These are phyloP conservation scores for Exophiala lecanii-corni DNA, from an alignment of 2,329 filamentous ascomycete species.

Conservation along the genomic window DNA sequence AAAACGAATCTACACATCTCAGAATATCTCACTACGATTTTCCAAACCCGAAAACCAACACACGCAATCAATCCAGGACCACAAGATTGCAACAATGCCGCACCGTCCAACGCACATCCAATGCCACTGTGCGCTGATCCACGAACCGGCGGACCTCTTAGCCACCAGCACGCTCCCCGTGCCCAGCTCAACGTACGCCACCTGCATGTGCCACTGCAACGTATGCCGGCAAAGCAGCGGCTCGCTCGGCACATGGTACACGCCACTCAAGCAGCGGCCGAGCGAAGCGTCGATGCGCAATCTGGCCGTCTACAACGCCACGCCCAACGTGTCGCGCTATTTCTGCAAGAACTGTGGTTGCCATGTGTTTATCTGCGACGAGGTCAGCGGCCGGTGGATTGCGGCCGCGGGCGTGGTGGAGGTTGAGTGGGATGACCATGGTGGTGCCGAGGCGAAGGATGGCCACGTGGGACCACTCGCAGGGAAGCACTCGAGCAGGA, in stretches of 20 bases:
- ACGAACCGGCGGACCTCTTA: conserved; percentile 15
- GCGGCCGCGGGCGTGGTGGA: conserved; percentile 18
- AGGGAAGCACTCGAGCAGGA: neutral
- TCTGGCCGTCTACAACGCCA: conserved; percentile 35
- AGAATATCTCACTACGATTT: too few species aligned
- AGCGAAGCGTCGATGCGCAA: conserved; percentile 28
- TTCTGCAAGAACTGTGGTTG: conserved; percentile 37
- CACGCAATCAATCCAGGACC: too few species aligned
- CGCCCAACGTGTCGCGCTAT: conserved; percentile 29
- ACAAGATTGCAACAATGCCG: too few species aligned
- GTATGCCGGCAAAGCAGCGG: conserved; percentile 47
- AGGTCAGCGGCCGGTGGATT: conserved; percentile 12
- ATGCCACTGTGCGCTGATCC: conserved; percentile 18
- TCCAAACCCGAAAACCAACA: too few species aligned
- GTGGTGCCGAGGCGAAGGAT: neutral
- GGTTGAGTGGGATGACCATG: neutral
- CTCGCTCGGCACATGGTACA: conserved; percentile 34
- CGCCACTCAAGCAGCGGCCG: conserved; percentile 10
- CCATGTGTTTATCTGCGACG: conserved; percentile 11
- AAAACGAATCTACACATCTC: too few species aligned
- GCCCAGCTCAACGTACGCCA: neutral
- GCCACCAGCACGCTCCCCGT: conserved; percentile 6
- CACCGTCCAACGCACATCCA: neutral
- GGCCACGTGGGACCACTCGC: neutral
- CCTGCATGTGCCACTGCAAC: conserved; percentile 44